A percentile compares a stretch with the other conserved stretches of the same genome.
These are phyloP conservation scores for Plasmodium relictum DNA, from an alignment of 169 alveolate species.

Conservation along the genomic window DNA sequence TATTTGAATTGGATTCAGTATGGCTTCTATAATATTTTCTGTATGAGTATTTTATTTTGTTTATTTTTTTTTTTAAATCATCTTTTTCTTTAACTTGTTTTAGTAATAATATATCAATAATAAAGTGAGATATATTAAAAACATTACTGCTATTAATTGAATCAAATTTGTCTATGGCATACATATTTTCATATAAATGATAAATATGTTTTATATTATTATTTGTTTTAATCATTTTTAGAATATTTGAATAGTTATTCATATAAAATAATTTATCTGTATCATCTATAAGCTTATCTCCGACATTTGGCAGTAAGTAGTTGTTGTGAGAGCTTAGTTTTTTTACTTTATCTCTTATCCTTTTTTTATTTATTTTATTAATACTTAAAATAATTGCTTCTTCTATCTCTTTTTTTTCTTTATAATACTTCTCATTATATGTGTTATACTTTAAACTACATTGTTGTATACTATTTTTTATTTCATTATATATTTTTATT, in stretches of 20 bases:
- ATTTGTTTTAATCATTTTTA: slow-evolving; percentile 35
- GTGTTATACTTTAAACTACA: not conserved
- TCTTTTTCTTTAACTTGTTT: slow-evolving; percentile 39
- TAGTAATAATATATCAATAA: slow-evolving; percentile 61
- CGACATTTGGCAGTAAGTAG: slow-evolving; percentile 17
- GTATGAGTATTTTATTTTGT: slow-evolving; percentile 47
- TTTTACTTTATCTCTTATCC: slow-evolving; percentile 73
- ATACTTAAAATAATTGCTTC: slow-evolving; percentile 22
- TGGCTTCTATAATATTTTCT: slow-evolving; percentile 7
- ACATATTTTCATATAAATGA: slow-evolving; percentile 75
- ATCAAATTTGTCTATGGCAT: slow-evolving; percentile 62
- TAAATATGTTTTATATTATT: slow-evolving; percentile 47
- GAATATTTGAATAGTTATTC: slow-evolving; percentile 39
- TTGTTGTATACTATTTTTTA: slow-evolving; percentile 4
- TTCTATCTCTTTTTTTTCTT: slow-evolving; percentile 64
- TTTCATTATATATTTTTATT: slow-evolving; percentile 30
- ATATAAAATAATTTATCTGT: slow-evolving; percentile 31
- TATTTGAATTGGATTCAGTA: not conserved
- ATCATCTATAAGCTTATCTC: slow-evolving; percentile 50
- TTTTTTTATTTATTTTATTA: slow-evolving; percentile 41
- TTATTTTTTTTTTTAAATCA: slow-evolving; percentile 65
- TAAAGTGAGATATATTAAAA: slow-evolving; percentile 59
- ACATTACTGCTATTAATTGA: slow-evolving; percentile 65
- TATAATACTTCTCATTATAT: slow-evolving; percentile 9
- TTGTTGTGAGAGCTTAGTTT: slow-evolving; percentile 53